Evolutionary conservation across 176 grass and related monocot species (phyloP).

Genomic region (Aechmea fasciata): DNA sequence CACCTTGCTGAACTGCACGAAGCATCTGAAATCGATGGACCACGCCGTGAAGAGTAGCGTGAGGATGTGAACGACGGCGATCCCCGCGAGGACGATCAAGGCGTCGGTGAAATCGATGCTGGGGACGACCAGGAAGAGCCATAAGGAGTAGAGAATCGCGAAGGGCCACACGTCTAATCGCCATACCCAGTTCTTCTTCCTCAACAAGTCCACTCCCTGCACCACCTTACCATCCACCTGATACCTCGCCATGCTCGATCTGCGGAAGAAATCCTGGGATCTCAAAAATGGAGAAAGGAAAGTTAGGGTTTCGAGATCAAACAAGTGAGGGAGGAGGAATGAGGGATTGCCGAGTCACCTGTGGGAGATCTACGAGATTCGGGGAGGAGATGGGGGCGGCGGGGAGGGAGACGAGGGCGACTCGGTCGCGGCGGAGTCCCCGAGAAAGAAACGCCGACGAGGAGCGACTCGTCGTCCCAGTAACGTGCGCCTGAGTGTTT

Average conservation of each 20-base stretch:
- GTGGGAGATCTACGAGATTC: no score
- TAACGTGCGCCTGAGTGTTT: neutral
- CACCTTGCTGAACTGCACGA: conserved; percentile 83
- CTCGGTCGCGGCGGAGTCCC: neutral
- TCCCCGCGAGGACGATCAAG: conserved; percentile 49
- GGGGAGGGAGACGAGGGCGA: neutral
- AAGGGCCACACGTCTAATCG: conserved; percentile 94
- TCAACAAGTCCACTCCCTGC: conserved; percentile 76
- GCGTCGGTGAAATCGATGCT: conserved; percentile 84
- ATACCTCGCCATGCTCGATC: conserved; percentile 50
- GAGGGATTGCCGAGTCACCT: neutral
- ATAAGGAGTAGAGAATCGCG: conserved; percentile 59
- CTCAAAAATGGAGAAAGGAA: neutral
- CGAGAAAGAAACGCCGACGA: neutral
- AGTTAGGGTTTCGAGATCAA: neutral
- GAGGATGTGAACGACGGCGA: conserved; percentile 61
- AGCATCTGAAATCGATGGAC: conserved; percentile 83
- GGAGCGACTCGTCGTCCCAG: neutral
- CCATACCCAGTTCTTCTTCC: conserved; percentile 65
- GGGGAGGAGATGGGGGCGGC: neutral
- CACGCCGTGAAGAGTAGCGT: conserved; percentile 81
- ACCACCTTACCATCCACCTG: conserved; percentile 91
- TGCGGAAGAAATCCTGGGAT: neutral
- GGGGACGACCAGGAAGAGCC: conserved; percentile 64
- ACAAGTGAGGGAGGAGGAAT: neutral